phyloP scores from a whole-genome alignment of 805 yeast genomes.

The Sporopachydermia lactativora region DNA sequence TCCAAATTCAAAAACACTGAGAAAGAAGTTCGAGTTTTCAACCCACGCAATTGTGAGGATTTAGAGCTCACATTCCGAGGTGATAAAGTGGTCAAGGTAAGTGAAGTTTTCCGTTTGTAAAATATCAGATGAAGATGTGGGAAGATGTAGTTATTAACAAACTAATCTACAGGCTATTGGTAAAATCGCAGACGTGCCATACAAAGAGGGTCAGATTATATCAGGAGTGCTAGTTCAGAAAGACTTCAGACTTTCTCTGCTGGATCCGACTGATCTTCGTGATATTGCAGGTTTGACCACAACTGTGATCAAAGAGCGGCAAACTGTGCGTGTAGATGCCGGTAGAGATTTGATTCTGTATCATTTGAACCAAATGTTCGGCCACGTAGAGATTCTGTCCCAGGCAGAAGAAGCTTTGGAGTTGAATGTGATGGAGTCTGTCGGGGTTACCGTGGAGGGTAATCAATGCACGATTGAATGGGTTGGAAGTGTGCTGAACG shows the following conservation, averaged over 20 bases:
- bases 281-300: constrained; percentile 82
- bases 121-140: constrained; percentile 15
- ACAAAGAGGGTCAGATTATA: constrained; percentile 31
- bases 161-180: constrained; percentile 38
- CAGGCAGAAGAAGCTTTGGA: constrained; percentile 10
- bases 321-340: constrained; percentile 65
- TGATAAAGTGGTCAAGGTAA: constrained; percentile 58
- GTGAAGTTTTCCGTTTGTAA: constrained; percentile 20
- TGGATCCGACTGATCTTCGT: constrained; percentile 76
- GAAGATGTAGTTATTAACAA: no score
- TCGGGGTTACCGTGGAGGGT: constrained; percentile 34
- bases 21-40: constrained; percentile 79
- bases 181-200: constrained; percentile 34
- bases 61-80: constrained; percentile 70
- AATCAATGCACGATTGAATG: constrained; percentile 63
- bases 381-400: constrained; percentile 49
- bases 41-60: constrained; percentile 83
- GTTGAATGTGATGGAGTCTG: constrained; percentile 49
- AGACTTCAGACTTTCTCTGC: constrained; percentile 74
- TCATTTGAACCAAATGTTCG: constrained; percentile 95
- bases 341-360: constrained; percentile 68
- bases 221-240: constrained; percentile 85
- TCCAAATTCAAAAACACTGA: constrained; percentile 71
- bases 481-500: constrained; percentile 81
- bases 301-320: constrained; percentile 71